A percentile compares a stretch with the other conserved stretches of the same genome.
Evolutionary conservation across 345 rosid genomes (phyloP).

Genomic region (Moricandia arvensis): DNA sequence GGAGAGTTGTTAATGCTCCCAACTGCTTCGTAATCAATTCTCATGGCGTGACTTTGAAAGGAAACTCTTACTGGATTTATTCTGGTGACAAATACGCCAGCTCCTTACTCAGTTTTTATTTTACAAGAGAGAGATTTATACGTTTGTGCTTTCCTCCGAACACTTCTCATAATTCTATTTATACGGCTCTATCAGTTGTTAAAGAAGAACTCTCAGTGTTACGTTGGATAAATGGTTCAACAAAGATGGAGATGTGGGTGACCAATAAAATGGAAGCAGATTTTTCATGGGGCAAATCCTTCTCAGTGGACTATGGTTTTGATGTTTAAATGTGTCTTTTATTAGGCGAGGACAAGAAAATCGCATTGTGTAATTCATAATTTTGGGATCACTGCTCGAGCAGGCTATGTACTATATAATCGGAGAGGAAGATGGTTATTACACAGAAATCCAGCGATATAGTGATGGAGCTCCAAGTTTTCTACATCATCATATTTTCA

Average conservation of each 20-base stretch:
- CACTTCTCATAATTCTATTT: neutral
- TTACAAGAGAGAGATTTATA: neutral
- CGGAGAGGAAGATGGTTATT: no score
- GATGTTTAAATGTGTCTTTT: neutral
- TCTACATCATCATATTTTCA: no score
- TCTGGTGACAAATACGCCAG: no score
- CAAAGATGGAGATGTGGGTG: neutral
- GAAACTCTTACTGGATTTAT: neutral
- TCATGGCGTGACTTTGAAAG: neutral
- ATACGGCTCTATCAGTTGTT: neutral
- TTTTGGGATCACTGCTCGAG: no score
- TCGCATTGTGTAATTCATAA: neutral
- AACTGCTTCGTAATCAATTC: neutral
- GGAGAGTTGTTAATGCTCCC: no score
- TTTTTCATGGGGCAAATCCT: neutral
- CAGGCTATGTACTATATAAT: no score
- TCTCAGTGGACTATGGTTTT: neutral
- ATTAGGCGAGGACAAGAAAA: neutral
- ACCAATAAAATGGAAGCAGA: neutral
- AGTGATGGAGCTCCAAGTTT: no score
- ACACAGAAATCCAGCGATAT: no score
- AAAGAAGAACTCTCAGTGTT: neutral
- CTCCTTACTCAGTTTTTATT: neutral
- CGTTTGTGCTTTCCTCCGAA: neutral
- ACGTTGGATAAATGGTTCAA: neutral